Conservation (phyloP, 768 basidiomycete species). For the Boletus subcaerulescens region DNA sequence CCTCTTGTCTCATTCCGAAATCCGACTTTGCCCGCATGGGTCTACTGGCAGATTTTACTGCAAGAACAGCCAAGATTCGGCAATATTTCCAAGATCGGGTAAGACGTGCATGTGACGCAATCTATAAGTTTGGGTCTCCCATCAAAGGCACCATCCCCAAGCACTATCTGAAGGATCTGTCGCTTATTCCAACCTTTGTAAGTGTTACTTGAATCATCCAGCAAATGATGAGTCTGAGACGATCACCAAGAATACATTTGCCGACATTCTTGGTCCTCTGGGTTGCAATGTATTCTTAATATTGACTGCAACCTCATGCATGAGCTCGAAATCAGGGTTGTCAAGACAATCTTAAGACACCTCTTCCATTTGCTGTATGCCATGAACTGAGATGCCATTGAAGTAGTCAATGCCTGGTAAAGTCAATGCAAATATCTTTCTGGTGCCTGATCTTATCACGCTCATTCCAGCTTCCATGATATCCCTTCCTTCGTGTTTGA, state of each 20-base stretch:
- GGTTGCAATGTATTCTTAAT: neutral
- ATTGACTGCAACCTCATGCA: constrained; percentile 35
- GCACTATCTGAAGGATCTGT: neutral
- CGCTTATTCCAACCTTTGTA: neutral
- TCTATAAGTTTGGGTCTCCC: neutral
- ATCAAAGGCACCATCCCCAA: neutral
- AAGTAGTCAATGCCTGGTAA: constrained; percentile 25
- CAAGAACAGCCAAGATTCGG: neutral
- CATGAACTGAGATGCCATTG: constrained; percentile 5
- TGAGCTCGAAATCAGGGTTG: constrained; percentile 40
- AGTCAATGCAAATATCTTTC: no score
- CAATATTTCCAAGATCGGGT: neutral
- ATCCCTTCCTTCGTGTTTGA: constrained; percentile 18
- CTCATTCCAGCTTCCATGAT: constrained; percentile 2
- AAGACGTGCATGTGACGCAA: neutral
- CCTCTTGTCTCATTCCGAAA: neutral
- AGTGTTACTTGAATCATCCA: neutral
- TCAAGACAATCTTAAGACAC: constrained; percentile 36
- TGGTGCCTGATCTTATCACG: neutral
- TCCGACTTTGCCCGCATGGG: neutral
- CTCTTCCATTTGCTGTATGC: constrained; percentile 32
- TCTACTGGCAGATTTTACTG: neutral
- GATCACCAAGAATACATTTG: neutral
- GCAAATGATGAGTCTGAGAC: no score
- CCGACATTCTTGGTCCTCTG: neutral